Conservation (phyloP, 352 stramenopile genomes). For the Phytophthora boehmeriae region DNA sequence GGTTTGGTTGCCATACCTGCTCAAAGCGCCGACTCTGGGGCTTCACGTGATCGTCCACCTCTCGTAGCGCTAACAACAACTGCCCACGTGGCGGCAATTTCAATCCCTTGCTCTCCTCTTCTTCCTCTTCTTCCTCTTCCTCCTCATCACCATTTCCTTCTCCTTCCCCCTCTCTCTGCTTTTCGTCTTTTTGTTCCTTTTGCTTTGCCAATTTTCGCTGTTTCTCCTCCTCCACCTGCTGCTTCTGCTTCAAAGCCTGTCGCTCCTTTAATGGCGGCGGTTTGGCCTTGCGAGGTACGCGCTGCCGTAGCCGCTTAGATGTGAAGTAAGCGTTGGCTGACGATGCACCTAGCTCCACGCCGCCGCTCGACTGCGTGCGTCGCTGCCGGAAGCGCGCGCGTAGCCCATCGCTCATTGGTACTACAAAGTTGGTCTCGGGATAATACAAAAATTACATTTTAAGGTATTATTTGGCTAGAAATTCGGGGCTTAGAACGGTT, state of each 20-base stretch:
- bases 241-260: slow-evolving; percentile 16
- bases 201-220: slow-evolving; percentile 4
- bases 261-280: slow-evolving; percentile 22
- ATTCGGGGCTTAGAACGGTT: too few species aligned
- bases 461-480: too few species aligned
- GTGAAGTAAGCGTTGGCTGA: slow-evolving; percentile 50
- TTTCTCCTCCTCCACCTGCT: slow-evolving; percentile 1
- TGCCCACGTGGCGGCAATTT: slow-evolving; percentile 23
- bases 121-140: slow-evolving; percentile 5
- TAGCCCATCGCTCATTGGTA: slow-evolving; percentile 18
- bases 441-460: too few species aligned
- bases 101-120: slow-evolving; percentile 14
- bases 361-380: slow-evolving; percentile 8
- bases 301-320: slow-evolving; percentile 32
- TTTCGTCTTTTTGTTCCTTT: slow-evolving; percentile 5
- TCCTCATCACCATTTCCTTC: slow-evolving; percentile 3
- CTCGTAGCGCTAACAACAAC: slow-evolving; percentile 29
- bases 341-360: slow-evolving; percentile 35
- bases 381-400: slow-evolving; percentile 26
- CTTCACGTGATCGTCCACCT: slow-evolving; percentile 23
- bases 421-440: too few species aligned
- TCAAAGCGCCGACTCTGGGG: slow-evolving; percentile 16
- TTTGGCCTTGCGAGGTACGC: slow-evolving; percentile 26
- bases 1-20: neutral
- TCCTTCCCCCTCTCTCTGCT: slow-evolving; percentile 7